Base-by-base conservation (phyloP, 2,329 filamentous ascomycete species). In the Blumeriella jaapii region DNA sequence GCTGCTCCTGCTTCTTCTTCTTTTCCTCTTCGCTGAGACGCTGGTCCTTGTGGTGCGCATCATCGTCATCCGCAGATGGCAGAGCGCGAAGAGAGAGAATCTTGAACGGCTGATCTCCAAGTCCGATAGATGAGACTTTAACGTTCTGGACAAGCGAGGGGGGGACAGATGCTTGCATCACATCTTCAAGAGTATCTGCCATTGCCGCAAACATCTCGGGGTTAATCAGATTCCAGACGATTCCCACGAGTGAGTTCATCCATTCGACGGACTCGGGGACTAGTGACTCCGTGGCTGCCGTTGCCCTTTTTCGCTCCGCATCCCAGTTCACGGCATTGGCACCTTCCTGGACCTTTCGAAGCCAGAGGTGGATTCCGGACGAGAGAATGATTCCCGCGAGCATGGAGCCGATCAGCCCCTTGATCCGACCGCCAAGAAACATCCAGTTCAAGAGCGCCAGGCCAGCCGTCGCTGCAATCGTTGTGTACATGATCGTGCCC, bases 141-240 rank as follows among this genome's bases (percentile, higher is more conserved):
- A 46, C 43, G 6, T 46, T 46, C 13, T 46, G 43, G 12, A 46
- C 43, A 17, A 46, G 27, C 4, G 43, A 34, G 11, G 40, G 43
- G 10, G 43, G 43, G 24, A 46, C 43, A 3, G 43, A 46, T 34
- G 43, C 43, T 26, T 46, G 43, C 43, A 46, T 46, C n/a, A 46
- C 43, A 30, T 46, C 43, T 14, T 46, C 43, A n/a, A 46, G 36
- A 4, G 43, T 46, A 19, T 46, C 43, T 29, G 40, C 40, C 31
- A 46, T 29, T n/a, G 43, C 31, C n/a, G 39, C 43, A 29, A 46
- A 46, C 43, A 46, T 46, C 12, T 46, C 43, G 3, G 43, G 43
- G 11, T 46, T 46, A 20, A 46, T 46, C 30, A 46, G 17, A 5
- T 32, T 33, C 43, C 43, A 46, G n/a, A 46, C 38, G 22, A 41